Base-by-base conservation (phyloP, 768 basidiomycete genomes). In the Pleurotus giganteus region DNA sequence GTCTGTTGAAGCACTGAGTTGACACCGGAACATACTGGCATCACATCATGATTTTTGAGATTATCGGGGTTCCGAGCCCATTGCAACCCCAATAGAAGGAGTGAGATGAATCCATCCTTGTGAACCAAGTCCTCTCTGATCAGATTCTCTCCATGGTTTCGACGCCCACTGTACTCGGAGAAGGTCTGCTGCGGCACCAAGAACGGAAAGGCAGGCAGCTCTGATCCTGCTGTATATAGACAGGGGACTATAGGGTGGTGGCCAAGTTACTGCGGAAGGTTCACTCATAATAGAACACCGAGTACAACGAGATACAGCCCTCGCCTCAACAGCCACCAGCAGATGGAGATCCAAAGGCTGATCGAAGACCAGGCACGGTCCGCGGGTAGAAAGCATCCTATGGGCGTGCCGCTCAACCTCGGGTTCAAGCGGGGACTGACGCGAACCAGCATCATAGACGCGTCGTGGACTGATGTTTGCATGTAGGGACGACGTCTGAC, bases 141-240 rank as follows among this genome's bases (percentile, higher is more conserved):
- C 87, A 85, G 64, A 94, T 86, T 73, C 87, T 81, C 74, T 98
- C 96, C 65, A 98, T 74, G 74, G 88, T 88, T 60, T 88, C 89
- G 53, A 98, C 83, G 65, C 83, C 88, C 56, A 85, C 70, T 49
- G 91, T 76, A 52, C 96, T 95, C 96, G 96, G 51, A 99, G 89
- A 72, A 96, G 94, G 79, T 99, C 98, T 61, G 96, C 96, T 60
- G n/a, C n/a, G n/a, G n/a, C n/a, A n/a, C 96, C 96, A 65, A 98
- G 96, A 21, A 99, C 96, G 19, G 96, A 99, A 29, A 98, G 97
- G 61, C 93, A 97, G 8, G 96, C 95, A 52, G 95, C 96, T 75
- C 98, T 97, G n/a, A n/a, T 63, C 96, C 96, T 57, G 96, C 96
- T 57, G 96, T 97, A 72, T 98, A 99, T 3, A 99, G 78, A 60